Conservation (phyloP, 225 moss, liverwort and hornwort species). For the Sphagnum tenellum region DNA sequence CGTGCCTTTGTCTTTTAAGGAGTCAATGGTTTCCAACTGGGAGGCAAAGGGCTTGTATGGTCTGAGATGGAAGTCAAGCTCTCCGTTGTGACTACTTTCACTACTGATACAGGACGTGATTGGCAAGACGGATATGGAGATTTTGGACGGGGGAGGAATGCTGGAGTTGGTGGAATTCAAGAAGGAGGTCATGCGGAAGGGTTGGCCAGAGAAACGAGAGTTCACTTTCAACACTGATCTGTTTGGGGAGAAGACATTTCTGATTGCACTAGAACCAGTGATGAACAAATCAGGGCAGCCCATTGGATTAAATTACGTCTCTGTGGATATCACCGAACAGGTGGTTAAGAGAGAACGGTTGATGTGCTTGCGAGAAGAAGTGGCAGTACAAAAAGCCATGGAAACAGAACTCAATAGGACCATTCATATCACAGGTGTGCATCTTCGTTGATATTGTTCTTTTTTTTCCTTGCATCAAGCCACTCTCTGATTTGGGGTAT, state of each 20-base stretch:
- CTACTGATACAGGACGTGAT: conserved; percentile 39
- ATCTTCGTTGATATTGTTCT: neutral
- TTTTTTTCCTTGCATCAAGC: neutral
- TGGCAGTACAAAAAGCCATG: conserved; percentile 33
- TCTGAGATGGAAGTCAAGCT: no score
- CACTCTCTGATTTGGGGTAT: no score
- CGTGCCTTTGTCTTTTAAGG: no score
- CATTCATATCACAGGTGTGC: conserved; percentile 26
- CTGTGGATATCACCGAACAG: conserved; percentile 65
- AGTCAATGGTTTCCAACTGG: no score
- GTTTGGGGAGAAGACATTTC: conserved; percentile 58
- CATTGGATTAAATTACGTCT: conserved; percentile 64
- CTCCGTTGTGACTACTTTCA: no score
- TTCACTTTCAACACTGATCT: conserved; percentile 45
- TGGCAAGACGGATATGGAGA: conserved; percentile 71
- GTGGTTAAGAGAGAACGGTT: conserved; percentile 29
- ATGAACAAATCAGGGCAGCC: conserved; percentile 48
- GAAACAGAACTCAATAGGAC: conserved; percentile 33
- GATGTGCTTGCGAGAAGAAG: conserved; percentile 18
- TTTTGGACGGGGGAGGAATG: conserved; percentile 46
- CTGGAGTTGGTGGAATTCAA: conserved; percentile 60
- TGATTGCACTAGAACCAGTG: conserved; percentile 59
- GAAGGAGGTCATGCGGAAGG: conserved; percentile 58
- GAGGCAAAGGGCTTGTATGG: no score
- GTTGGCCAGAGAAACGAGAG: conserved; percentile 60